Evolutionary conservation across 1,139 yeast genomes (phyloP), one percentile per base, ranked within the genome.

Genomic region (Zygoascus hellenicus): DNA sequence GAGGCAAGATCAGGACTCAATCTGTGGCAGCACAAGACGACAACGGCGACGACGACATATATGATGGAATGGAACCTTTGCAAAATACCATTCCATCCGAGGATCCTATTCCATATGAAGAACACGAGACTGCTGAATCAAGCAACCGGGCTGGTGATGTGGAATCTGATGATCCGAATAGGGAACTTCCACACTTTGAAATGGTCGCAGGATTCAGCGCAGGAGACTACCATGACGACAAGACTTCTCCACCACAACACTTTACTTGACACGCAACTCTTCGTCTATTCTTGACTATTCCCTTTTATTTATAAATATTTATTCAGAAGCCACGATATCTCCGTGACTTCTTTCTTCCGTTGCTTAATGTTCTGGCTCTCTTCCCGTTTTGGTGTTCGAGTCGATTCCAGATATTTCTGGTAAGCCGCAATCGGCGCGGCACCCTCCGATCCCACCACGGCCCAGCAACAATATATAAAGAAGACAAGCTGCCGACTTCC

Each of bases 191-290:
- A 13, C 48, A 50, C n/a, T 53, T 52, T 32, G 35, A 48, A 19
- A 54, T 55, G 14, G 41, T 57, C 10, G 61, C 63, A 5, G 64
- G 66, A 9, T 63, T 62, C 45, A 37, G 33, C 16, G 55, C 58
- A 5, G 64, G 61, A n/a, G 66, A 63, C 39, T 63, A 63, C 51
- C 59, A 60, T 58, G 65, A 63, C 48, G 65, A 62, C 30, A 61
- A 63, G 40, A 50, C 51, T 2, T 40, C 45, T 9, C 36, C 36
- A 17, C 43, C 31, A n/a, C 34, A 29, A 28, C 45, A 42, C 22
- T 5, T 14, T 4, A 38, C 10, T 15, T 11, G 32, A n/a, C 36
- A 31, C 31, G 13, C 34, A 15, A 5, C 30, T 16, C 31, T 16
- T 13, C 31, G 29, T 4, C 29, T 13, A 14, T 29, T 38, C 13